Conservation (phyloP, 2,329 filamentous ascomycete species). For the Clonostachys rosea region DNA sequence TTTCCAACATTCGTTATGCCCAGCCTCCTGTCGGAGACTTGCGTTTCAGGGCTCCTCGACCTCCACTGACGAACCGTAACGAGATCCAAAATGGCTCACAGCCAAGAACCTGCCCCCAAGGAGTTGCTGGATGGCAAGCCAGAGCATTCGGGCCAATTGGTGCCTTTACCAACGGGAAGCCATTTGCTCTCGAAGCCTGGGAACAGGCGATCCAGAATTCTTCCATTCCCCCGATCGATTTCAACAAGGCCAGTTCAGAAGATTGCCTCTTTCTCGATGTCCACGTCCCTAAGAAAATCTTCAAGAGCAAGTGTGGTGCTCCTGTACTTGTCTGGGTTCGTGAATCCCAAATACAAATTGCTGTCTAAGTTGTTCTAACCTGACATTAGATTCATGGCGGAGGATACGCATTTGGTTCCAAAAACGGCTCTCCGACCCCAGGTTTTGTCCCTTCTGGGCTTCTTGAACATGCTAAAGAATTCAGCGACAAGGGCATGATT, state of each 20-base stretch:
- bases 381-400: not conserved
- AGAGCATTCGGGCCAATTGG: not conserved
- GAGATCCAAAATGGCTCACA: not conserved
- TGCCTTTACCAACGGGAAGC: not conserved
- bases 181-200: conserved; percentile 2
- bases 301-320: conserved; percentile 5
- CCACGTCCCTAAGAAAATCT: conserved; percentile 25
- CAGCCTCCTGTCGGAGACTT: conserved; percentile 49
- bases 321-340: not conserved
- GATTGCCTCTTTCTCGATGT: conserved; percentile 36
- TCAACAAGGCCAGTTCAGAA: conserved; percentile 13
- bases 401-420: not conserved
- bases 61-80: not conserved
- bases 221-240: not conserved
- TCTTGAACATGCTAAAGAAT: not conserved
- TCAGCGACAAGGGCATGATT: conserved; percentile 34
- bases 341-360: not conserved
- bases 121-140: not conserved
- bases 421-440: not conserved
- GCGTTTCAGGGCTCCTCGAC: conserved; percentile 30
- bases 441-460: not conserved
- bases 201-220: not conserved
- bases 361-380: not conserved
- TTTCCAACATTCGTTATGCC: conserved; percentile 44
- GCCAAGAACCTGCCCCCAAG: not conserved